A percentile compares a stretch with the other conserved stretches of the same genome.
Conservation (phyloP, 805 yeast genomes). For the Yamadazyma takamatsuzukensis region DNA sequence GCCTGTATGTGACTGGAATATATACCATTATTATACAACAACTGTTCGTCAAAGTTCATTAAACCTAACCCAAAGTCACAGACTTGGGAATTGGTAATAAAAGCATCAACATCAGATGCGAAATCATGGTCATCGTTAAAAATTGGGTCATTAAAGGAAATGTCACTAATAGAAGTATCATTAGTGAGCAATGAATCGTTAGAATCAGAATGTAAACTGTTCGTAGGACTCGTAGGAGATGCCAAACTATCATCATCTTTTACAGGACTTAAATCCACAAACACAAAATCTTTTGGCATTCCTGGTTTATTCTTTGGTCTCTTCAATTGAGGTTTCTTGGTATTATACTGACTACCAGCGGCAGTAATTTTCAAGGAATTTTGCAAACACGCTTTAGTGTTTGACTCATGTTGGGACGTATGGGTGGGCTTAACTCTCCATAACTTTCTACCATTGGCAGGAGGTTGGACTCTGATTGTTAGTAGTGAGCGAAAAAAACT, state of each 20-base stretch:
- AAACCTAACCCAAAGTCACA: conserved; percentile 27
- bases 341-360: conserved; percentile 31
- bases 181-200: conserved; percentile 9
- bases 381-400: conserved; percentile 33
- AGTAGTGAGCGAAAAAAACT: conserved; percentile 1
- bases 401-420: conserved; percentile 18
- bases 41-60: conserved; percentile 19
- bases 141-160: conserved; percentile 6
- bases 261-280: conserved; percentile 43
- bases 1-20: conserved; percentile 11
- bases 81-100: conserved; percentile 1
- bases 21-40: conserved; percentile 13
- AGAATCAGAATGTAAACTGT: conserved; percentile 9
- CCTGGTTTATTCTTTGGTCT: conserved; percentile 45
- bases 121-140: conserved; percentile 3
- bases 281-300: conserved; percentile 42
- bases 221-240: conserved; percentile 11
- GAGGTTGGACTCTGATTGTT: conserved; percentile 23
- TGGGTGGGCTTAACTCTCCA: conserved; percentile 41
- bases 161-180: conserved; percentile 9
- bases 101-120: not conserved
- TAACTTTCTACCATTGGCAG: conserved; percentile 43
- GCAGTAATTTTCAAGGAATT: conserved; percentile 41
- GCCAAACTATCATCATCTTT: conserved; percentile 14
- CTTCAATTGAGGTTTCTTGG: conserved; percentile 37